phyloP scores from a whole-genome alignment of 495 filamentous ascomycete genomes.

The Massariosphaeria phaeospora region DNA sequence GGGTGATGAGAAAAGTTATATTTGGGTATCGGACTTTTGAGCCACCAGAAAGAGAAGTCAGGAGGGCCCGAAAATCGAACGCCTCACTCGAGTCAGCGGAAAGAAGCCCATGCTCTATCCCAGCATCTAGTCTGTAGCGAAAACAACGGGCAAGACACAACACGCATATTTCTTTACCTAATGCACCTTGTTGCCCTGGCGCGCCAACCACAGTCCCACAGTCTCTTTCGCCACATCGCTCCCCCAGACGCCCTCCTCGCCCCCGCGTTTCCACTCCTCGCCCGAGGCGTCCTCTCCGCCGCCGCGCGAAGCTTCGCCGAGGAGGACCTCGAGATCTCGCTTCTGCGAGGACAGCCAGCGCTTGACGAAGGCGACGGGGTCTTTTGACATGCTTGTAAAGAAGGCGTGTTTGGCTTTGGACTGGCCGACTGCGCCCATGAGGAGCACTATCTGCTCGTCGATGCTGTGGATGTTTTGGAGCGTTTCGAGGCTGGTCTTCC shows the following conservation, averaged over 20 bases:
- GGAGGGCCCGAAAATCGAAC: no score
- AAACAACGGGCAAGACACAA: no score
- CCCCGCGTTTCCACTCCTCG: conserved; percentile 57
- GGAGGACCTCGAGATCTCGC: conserved; percentile 80
- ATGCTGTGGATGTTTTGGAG: conserved; percentile 65
- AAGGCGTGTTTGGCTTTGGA: conserved; percentile 84
- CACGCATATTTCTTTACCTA: no score
- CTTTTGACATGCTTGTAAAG: conserved; percentile 65
- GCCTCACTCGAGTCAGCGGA: no score
- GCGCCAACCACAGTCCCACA: conserved; percentile 35
- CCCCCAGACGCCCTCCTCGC: conserved; percentile 51
- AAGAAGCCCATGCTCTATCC: no score
- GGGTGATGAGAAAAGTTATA: no score
- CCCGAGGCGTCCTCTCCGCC: conserved; percentile 50
- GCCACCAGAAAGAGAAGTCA: no score
- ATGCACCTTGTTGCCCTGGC: conserved; percentile 15
- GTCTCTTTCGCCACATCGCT: conserved; percentile 36
- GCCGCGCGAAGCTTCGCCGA: conserved; percentile 67
- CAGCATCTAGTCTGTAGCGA: no score
- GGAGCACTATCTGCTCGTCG: conserved; percentile 77
- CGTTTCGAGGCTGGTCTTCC: conserved; percentile 51
- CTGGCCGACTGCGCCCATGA: conserved; percentile 70
- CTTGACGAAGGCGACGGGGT: conserved; percentile 75
- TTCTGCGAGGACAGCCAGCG: conserved; percentile 85
- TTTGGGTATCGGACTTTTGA: no score